These are phyloP conservation scores for Eucalyptus regnans DNA, from an alignment of 345 rosid species.

Conservation along the genomic window DNA sequence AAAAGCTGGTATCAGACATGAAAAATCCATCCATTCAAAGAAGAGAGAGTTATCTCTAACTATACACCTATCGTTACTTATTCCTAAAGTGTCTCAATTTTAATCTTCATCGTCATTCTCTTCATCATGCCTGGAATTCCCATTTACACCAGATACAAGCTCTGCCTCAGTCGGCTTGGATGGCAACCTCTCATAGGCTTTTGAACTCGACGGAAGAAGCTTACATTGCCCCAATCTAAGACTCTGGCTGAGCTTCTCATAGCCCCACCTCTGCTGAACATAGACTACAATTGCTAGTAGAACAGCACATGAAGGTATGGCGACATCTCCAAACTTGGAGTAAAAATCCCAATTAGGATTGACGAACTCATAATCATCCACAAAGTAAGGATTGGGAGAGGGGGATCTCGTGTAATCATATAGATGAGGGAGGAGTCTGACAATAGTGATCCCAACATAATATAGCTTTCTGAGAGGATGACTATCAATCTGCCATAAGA, in stretches of 20 bases:
- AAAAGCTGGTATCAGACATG: background rate
- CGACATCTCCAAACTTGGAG: conserved; percentile 65
- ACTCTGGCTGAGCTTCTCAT: conserved; percentile 50
- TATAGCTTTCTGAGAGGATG: conserved; percentile 58
- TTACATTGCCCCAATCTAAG: conserved; percentile 29
- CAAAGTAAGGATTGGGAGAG: conserved; percentile 44
- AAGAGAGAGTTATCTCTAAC: background rate
- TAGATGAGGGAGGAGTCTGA: conserved; percentile 70
- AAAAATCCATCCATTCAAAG: background rate
- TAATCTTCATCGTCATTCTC: conserved; percentile 30
- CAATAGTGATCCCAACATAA: conserved; percentile 49
- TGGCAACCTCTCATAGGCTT: conserved; percentile 56
- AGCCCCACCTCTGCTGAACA: conserved; percentile 75
- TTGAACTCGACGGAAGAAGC: conserved; percentile 50
- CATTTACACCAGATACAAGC: conserved; percentile 37
- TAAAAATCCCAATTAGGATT: conserved; percentile 63
- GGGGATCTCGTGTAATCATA: conserved; percentile 56
- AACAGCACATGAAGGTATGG: conserved; percentile 53
- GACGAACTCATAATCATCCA: conserved; percentile 54
- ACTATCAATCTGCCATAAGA: conserved; percentile 57
- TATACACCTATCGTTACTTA: background rate
- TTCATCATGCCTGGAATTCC: conserved; percentile 1
- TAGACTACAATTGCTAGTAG: conserved; percentile 42
- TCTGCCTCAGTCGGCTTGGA: conserved; percentile 53
- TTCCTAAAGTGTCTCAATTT: background rate